Percentiles rank a stretch among this genome's conserved stretches.
Evolutionary conservation across 345 rosid genomes (phyloP).

Genomic region (Citrus trifoliata): DNA sequence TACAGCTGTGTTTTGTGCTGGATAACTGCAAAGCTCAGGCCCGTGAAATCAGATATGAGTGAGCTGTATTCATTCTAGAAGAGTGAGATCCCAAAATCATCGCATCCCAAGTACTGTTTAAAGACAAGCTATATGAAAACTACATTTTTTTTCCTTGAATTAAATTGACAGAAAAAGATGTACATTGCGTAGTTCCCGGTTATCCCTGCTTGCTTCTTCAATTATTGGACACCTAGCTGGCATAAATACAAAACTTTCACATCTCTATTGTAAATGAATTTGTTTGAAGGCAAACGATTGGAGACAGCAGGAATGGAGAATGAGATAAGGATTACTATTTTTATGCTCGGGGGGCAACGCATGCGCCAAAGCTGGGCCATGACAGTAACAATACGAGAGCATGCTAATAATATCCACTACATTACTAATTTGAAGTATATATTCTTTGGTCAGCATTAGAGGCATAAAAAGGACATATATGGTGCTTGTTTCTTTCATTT

Average conservation of each 20-base stretch:
- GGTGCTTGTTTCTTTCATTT: background rate
- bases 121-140: too few species aligned
- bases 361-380: background rate
- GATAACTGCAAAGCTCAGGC: background rate
- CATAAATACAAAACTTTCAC: background rate
- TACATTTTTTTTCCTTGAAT: background rate
- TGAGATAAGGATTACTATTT: background rate
- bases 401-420: background rate
- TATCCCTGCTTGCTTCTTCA: background rate
- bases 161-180: background rate
- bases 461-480: too few species aligned
- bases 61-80: conserved; percentile 2
- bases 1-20: background rate
- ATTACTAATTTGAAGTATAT: background rate
- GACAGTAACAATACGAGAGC: background rate
- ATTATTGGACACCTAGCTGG: background rate
- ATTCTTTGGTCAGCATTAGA: background rate
- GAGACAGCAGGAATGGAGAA: background rate
- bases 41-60: background rate
- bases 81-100: too few species aligned
- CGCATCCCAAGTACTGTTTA: too few species aligned
- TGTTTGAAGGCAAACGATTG: too few species aligned
- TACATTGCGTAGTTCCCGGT: too few species aligned
- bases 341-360: background rate
- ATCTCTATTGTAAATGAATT: too few species aligned